Conservation (phyloP, 768 basidiomycete species). For the Leccinum sublutescens region DNA sequence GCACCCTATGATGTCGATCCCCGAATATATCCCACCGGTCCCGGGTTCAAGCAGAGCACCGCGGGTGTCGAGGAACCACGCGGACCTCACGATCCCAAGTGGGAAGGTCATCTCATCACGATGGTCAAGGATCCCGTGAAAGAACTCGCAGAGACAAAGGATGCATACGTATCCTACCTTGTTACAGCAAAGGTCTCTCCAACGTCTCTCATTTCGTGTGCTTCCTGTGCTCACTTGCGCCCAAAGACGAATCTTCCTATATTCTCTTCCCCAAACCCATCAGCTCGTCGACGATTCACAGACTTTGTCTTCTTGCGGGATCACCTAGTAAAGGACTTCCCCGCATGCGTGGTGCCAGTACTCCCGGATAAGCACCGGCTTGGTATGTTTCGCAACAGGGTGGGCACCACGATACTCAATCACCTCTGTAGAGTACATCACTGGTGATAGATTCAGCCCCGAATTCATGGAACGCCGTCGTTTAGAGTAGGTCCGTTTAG, state of each 20-base stretch:
- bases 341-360: slow-evolving; percentile 96
- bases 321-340: slow-evolving; percentile 86
- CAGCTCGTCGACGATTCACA: slow-evolving; percentile 86
- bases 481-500: slow-evolving; percentile 61
- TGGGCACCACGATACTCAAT: slow-evolving; percentile 3
- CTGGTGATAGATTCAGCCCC: slow-evolving; percentile 94
- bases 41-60: slow-evolving; percentile 81
- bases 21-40: slow-evolving; percentile 46
- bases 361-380: slow-evolving; percentile 95
- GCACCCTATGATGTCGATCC: slow-evolving; percentile 50
- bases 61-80: slow-evolving; percentile 63
- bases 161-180: slow-evolving; percentile 93
- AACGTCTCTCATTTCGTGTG: neutral
- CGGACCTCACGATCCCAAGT: slow-evolving; percentile 78
- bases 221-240: slow-evolving; percentile 10
- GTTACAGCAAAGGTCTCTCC: slow-evolving; percentile 78
- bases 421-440: slow-evolving; percentile 77
- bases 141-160: slow-evolving; percentile 95
- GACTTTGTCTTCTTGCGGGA: slow-evolving; percentile 95
- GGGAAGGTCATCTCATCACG: slow-evolving; percentile 85
- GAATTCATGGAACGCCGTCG: slow-evolving; percentile 96
- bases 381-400: slow-evolving; percentile 51
- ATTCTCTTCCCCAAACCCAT: slow-evolving; percentile 74
- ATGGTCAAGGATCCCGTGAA: slow-evolving; percentile 91
- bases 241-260: slow-evolving; percentile 84